Evolutionary conservation across 345 rosid species (phyloP), one percentile per base, ranked within the genome.

Genomic region (Iberis pinnata): DNA sequence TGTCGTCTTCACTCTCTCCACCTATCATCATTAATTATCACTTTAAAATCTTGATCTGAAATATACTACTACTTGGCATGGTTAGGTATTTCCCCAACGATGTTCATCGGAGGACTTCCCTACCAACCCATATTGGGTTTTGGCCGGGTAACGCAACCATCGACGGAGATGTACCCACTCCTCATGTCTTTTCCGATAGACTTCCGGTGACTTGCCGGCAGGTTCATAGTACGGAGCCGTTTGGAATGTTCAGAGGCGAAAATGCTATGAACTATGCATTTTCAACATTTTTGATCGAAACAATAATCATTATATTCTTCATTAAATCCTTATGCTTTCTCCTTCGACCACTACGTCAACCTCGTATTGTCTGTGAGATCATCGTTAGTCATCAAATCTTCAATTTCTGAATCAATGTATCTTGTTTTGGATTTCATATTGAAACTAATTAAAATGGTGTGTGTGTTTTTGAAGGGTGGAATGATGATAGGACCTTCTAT

Each of bases 401-500:
- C 18, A 27, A 11, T 3, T 17, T 29, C 8, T 0, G 0, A 5
- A 22, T 22, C 25, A 22, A 22, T n/a, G n/a, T n/a, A 22, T 22
- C 25, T 22, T 22, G 25, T 2, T 22, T 22, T 22, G 25, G 25
- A 22, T n/a, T n/a, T n/a, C n/a, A n/a, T n/a, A n/a, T n/a, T n/a
- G n/a, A n/a, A n/a, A n/a, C n/a, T n/a, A n/a, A n/a, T n/a, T n/a
- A n/a, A n/a, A n/a, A n/a, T 50, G 2, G 5, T 18, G 24, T 19
- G 12, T 60, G n/a, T 20, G 6, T 64, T 53, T 60, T 29, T 29
- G 62, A 37, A 87, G 98, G 95, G 92, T 27, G 96, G 95, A 2
- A 65, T 87, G 46, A 47, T 82, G 41, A 32, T 90, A 12, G 96
- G 96, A 68, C 95, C 96, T 0, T 87, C 96, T 0, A 16, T 84